Conservation (phyloP, 257 asterid genomes). For the Ocimum tenuiflorum region DNA sequence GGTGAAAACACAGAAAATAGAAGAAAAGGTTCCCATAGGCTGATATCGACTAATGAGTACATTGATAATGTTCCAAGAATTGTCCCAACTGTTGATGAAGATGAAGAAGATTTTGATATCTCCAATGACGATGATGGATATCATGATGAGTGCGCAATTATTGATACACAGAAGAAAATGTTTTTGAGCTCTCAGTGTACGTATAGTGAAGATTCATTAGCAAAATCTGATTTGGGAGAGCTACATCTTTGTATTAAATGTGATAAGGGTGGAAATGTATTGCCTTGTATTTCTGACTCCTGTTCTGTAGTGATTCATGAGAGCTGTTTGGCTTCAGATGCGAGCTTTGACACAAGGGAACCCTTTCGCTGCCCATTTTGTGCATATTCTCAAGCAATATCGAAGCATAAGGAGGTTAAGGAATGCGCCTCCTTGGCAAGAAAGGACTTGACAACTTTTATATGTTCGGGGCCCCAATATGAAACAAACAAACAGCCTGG, state of each 20-base stretch:
- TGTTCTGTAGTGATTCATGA: constrained; percentile 51
- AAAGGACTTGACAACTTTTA: constrained; percentile 43
- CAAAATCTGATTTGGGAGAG: background rate
- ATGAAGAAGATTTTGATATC: background rate
- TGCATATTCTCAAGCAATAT: constrained; percentile 58
- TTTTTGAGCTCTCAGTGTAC: constrained; percentile 6
- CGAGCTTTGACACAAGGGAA: constrained; percentile 35
- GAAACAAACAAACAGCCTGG: constrained; percentile 20
- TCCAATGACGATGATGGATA: background rate
- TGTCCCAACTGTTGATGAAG: background rate
- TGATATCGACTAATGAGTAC: constrained; percentile 11
- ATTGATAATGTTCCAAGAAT: background rate
- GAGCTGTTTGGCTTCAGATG: constrained; percentile 51
- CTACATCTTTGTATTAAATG: constrained; percentile 38
- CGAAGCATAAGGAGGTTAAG: constrained; percentile 41
- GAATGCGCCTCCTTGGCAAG: constrained; percentile 39
- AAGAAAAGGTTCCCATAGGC: constrained; percentile 16
- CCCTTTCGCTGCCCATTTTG: constrained; percentile 72
- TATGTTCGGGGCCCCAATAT: constrained; percentile 24
- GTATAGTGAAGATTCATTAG: background rate
- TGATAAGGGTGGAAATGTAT: constrained; percentile 34
- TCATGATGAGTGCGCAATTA: background rate
- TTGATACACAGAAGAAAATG: background rate
- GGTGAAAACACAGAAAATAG: constrained; percentile 18
- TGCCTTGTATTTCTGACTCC: constrained; percentile 43